phyloP scores from a whole-genome alignment of 805 yeast genomes.

The Cyberlindnera mississippiensis region DNA sequence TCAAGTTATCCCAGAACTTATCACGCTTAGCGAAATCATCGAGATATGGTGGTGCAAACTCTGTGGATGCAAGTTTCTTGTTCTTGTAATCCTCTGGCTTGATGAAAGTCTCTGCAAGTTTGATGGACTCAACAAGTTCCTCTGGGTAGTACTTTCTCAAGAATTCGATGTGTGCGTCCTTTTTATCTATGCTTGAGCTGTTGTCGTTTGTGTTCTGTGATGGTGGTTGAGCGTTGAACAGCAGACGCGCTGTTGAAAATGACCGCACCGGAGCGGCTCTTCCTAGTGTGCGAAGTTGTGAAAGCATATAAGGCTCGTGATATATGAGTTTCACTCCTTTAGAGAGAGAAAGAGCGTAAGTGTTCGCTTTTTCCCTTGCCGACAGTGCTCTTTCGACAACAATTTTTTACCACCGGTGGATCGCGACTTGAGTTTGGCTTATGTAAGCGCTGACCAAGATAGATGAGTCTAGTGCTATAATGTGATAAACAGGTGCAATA shows the following conservation, averaged over 20 bases:
- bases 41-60: constrained; percentile 65
- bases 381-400: constrained; percentile 1
- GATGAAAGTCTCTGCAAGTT: constrained; percentile 73
- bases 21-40: constrained; percentile 72
- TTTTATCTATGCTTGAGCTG: constrained; percentile 6
- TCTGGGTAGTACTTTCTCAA: constrained; percentile 77
- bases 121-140: constrained; percentile 73
- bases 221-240: constrained; percentile 1
- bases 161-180: constrained; percentile 30
- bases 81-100: constrained; percentile 56
- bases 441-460: too few species aligned
- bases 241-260: constrained; percentile 7
- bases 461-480: too few species aligned
- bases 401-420: constrained; percentile 1
- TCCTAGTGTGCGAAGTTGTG: constrained; percentile 7
- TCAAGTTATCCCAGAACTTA: constrained; percentile 68
- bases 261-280: constrained; percentile 7
- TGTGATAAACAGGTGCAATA: too few species aligned
- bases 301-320: constrained; percentile 2
- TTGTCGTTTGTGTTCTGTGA: not conserved
- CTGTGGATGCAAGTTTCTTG: constrained; percentile 36
- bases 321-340: not conserved
- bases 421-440: too few species aligned
- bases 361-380: not conserved
- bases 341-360: not conserved